Evolutionary conservation across 2,329 filamentous ascomycete species (phyloP).

Genomic region (Neoarthrinium moseri): DNA sequence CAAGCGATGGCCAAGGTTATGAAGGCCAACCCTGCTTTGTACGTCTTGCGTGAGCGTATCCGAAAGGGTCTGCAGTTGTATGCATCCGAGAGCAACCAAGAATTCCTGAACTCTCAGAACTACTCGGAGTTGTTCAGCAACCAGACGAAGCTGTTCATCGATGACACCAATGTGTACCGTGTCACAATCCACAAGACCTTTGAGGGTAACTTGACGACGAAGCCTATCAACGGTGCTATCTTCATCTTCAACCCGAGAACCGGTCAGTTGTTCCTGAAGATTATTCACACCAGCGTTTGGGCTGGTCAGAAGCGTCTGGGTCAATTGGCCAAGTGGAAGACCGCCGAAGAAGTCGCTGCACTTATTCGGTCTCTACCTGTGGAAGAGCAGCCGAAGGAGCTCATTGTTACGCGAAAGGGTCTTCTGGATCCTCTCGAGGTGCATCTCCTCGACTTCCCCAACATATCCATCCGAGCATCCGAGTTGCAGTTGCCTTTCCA

Average conservation of each 20-base stretch:
- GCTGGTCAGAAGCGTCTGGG: constrained; percentile 98
- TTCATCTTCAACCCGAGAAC: constrained; percentile 99
- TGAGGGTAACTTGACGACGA: constrained; percentile 97
- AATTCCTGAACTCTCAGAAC: constrained; percentile 98
- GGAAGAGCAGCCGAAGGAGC: constrained; percentile 97
- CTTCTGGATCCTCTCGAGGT: constrained; percentile 95
- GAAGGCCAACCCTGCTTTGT: constrained; percentile 97
- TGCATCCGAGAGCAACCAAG: constrained; percentile 97
- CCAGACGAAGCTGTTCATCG: constrained; percentile 97
- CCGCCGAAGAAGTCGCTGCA: constrained; percentile 97
- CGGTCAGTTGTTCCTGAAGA: constrained; percentile 96
- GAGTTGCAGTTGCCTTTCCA: constrained; percentile 98
- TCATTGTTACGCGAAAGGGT: constrained; percentile 97
- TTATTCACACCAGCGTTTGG: constrained; percentile 99
- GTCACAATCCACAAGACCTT: constrained; percentile 99
- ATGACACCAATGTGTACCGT: constrained; percentile 98
- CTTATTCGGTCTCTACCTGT: constrained; percentile 93
- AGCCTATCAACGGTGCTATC: constrained; percentile 98
- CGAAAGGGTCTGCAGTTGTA: constrained; percentile 97
- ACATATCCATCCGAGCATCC: constrained; percentile 96
- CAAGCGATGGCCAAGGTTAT: constrained; percentile 99
- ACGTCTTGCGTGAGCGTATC: constrained; percentile 95
- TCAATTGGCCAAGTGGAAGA: constrained; percentile 99
- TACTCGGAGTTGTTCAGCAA: constrained; percentile 99
- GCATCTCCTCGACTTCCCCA: constrained; percentile 95